A percentile compares a stretch with the other conserved stretches of the same genome.
These are phyloP conservation scores for Strombidium stylifer DNA, from an alignment of 73 alveolate species.

Conservation along the genomic window DNA sequence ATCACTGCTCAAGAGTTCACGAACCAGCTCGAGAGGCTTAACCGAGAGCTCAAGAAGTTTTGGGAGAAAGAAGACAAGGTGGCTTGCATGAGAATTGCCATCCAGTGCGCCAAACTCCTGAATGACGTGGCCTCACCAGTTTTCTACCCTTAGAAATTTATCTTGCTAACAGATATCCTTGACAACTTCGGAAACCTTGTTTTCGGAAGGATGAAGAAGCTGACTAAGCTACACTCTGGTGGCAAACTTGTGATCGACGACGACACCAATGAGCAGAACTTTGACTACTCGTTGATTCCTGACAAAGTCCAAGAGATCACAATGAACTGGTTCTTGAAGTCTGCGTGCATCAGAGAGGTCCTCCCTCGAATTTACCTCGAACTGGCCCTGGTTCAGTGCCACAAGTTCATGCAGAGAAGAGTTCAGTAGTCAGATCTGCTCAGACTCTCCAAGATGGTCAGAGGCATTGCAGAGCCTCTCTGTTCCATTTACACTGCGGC, in stretches of 20 bases:
- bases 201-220: constrained; percentile 87
- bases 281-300: constrained; percentile 83
- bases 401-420: constrained; percentile 74
- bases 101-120: constrained; percentile 90
- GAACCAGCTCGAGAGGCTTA: constrained; percentile 44
- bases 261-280: constrained; percentile 58
- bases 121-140: constrained; percentile 94
- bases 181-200: constrained; percentile 91
- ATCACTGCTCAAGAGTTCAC: constrained; percentile 64
- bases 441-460: constrained; percentile 77
- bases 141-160: constrained; percentile 92
- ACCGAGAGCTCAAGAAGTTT: constrained; percentile 55
- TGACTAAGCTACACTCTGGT: constrained; percentile 67
- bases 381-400: constrained; percentile 86
- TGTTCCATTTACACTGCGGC: constrained; percentile 87
- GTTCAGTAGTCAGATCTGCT: constrained; percentile 62
- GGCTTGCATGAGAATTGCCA: constrained; percentile 85
- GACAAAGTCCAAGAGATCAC: constrained; percentile 90
- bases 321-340: constrained; percentile 92
- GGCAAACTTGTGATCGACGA: constrained; percentile 60
- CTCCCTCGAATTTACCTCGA: constrained; percentile 95
- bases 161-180: constrained; percentile 89
- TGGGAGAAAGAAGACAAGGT: constrained; percentile 77
- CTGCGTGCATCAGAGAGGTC: constrained; percentile 95
- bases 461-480: constrained; percentile 94